Evolutionary conservation across 768 basidiomycete genomes (phyloP), one percentile per base, ranked within the genome.

Genomic region (Mrakia blollopis): DNA sequence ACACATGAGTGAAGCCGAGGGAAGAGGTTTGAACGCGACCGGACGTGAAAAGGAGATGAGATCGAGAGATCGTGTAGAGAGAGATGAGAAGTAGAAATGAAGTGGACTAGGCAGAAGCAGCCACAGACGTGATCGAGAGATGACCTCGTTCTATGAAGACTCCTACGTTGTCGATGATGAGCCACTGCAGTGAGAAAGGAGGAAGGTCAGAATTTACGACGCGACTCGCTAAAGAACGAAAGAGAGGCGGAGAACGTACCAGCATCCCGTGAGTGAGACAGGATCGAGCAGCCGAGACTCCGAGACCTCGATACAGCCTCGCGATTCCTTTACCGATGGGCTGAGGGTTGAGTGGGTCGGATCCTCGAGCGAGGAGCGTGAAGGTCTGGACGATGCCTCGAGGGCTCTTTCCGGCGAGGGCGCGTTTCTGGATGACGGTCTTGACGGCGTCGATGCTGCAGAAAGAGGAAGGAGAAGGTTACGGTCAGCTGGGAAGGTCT

Each of bases 341-440:
- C 68, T 85, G 83, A 14, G 77, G 77, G 3, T 50, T 28, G 23
- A 61, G 47, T 11, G 60, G 65, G 25, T 78, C 77, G 8, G 67
- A 47, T 3, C 78, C 78, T 14, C 44, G 41, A 37, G 70, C 57
- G 25, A 78, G 63, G 52, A 39, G 39, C 3, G 18, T 37, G 60
- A 78, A 54, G 5, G 78, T 78, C 82, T 90, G 90, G 80, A 86
- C 86, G 41, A 90, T 86, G 72, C 90, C 88, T 74, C 92, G 89
- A 78, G 90, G 89, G 72, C 85, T 86, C 79, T 91, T 88, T 65
- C 92, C 92, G 8, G 93, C 91, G 72, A 98, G 85, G 35, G 93
- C 90, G 72, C 95, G 89, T 83, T 95, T 92, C 83, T 98, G 95
- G n/a, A 95, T 87, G 84, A 95, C 96, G 0, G 95, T 98, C 87